Evolutionary conservation across 2,329 filamentous ascomycete species (phyloP), one percentile per base, ranked within the genome.

Genomic region (Stagonosporopsis tanaceti): DNA sequence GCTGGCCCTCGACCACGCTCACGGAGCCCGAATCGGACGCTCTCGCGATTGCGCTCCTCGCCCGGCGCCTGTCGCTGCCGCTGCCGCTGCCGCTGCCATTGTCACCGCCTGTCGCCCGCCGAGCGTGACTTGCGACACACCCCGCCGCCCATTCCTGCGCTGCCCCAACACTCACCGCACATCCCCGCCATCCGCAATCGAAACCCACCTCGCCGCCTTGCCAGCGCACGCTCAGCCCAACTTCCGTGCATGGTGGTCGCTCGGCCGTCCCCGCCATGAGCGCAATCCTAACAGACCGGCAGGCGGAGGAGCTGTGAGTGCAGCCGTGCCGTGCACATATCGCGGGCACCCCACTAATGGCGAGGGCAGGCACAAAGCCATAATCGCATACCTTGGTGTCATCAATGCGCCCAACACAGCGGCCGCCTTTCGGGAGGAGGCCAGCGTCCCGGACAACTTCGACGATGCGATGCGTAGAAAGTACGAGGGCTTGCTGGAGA

Each of bases 401-500:
- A 88, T 86, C 73, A 89, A 89, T 73, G 85, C 95, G 39, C 79
- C 87, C 27, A 86, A 87, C 54, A 88, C 86, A 61, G 90, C 91
- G 39, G 81, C 87, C 41, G 86, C 89, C 24, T 81, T 97, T 58
- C 87, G 92, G 61, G 84, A 90, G 70, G 93, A 97, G 77, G 80
- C 91, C n/a, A 84, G 84, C 53, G 84, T 97, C 4, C 85, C 87
- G 48, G 86, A 90, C 64, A 82, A 80, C 45, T 93, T 96, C 69
- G 92, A 97, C 74, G 83, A 90, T 61, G 85, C 86, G 17, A 97
- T 92, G 20, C 85, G 89, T 50, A 97, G 97, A 82, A 97, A 96
- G 79, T 98, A 97, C 80, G 93, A 97, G 78, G 91, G 91, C 1
- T 79, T 98, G 27, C 79, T 98, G 65, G 94, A 98, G 83, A 97